Evolutionary conservation across 1,284 basidiomycete genomes (phyloP), one percentile per base, ranked within the genome.

Genomic region (Coriolopsis trogii): DNA sequence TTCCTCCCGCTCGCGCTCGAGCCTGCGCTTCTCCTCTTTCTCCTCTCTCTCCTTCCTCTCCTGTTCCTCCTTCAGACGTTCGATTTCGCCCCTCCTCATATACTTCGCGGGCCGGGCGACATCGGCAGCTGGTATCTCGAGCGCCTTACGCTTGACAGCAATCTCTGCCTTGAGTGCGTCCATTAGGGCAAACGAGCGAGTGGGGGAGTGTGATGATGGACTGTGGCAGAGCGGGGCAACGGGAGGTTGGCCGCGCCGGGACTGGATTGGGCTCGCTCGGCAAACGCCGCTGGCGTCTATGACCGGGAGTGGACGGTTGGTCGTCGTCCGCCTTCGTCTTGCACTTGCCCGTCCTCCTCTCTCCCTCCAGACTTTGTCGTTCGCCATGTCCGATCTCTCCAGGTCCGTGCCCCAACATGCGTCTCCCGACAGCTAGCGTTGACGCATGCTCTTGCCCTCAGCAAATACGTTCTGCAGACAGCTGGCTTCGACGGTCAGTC

Each of bases 151-250:
- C 71, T 98, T 97, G 51, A 81, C 73, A 20, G 86, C 88, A 57
- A 98, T 90, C 72, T 96, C 93, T 49, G 93, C 87, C 64, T 89
- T 91, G 63, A 95, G 85, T 23, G 85, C 84, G 66, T 95, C 87
- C 93, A 95, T 95, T 36, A 6, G n/a, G 34, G 21, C 12, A 21
- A 24, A 8, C 25, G 25, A 39, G 18, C 41, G 38, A 33, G 18
- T 28, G 39, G 16, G 28, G 30, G 29, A 34, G 25, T 28, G 46
- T 33, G 31, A 26, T 31, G 42, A 20, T 15, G 47, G 6, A 36
- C 34, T 18, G 15, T 37, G 28, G 26, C 12, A 8, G 34, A 45
- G 15, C 33, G 33, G 18, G 26, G 13, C 21, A 26, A 41, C 20
- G 29, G 36, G 30, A 29, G 37, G 25, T n/a, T 29, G 53, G 28